phyloP scores from a whole-genome alignment of 805 yeast species.

The Candida sanyiensis region DNA sequence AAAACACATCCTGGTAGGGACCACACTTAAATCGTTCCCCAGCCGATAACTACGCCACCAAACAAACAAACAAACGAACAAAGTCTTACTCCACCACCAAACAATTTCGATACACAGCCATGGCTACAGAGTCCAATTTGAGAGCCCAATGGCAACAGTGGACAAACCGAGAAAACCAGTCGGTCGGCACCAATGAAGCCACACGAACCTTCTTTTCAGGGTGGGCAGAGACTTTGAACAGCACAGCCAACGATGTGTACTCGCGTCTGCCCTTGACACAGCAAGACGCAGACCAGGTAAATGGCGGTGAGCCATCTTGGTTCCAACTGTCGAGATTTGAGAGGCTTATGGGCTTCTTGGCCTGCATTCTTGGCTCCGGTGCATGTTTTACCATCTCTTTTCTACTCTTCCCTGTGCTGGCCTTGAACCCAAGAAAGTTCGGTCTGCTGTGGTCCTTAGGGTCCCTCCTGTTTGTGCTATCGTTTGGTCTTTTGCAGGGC shows the following conservation, averaged over 20 bases:
- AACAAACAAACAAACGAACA: background rate
- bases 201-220: conserved; percentile 34
- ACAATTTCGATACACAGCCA: background rate
- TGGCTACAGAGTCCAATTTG: conserved; percentile 24
- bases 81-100: background rate
- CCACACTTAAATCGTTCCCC: background rate
- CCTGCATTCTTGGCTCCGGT: conserved; percentile 70
- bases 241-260: conserved; percentile 51
- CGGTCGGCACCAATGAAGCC: conserved; percentile 27
- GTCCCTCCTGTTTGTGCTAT: conserved; percentile 74
- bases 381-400: conserved; percentile 80
- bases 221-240: conserved; percentile 34
- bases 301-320: conserved; percentile 68
- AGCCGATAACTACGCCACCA: background rate
- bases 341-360: conserved; percentile 67
- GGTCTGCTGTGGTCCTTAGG: conserved; percentile 91
- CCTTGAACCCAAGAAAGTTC: conserved; percentile 85
- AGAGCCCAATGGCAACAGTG: conserved; percentile 37
- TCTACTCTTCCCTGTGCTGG: conserved; percentile 81
- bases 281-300: conserved; percentile 37
- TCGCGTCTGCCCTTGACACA: conserved; percentile 59
- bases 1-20: background rate
- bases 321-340: conserved; percentile 72
- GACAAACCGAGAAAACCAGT: conserved; percentile 28
- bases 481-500: conserved; percentile 91